phyloP scores from a whole-genome alignment of 2,329 filamentous ascomycete genomes.

The Aspergillus sp. region DNA sequence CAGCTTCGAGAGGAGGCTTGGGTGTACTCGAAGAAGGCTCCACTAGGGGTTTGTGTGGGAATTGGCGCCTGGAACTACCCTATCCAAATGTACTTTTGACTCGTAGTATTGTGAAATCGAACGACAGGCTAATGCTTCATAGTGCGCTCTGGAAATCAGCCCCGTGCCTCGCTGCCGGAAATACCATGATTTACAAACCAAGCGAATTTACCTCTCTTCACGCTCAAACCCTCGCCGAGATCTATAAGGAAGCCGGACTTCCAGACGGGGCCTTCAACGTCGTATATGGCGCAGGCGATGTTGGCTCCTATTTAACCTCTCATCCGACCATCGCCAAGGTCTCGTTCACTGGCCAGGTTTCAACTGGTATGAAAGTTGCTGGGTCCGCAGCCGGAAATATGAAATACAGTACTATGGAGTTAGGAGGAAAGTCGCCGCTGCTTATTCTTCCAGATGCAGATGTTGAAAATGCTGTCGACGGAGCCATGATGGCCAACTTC shows the following conservation, averaged over 20 bases:
- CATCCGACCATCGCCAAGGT: constrained; percentile 79
- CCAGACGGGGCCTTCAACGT: constrained; percentile 86
- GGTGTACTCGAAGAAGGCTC: constrained; percentile 79
- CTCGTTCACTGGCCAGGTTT: constrained; percentile 84
- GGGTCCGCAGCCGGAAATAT: constrained; percentile 71
- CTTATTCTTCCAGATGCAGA: constrained; percentile 79
- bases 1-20: constrained; percentile 73
- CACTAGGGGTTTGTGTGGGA: constrained; percentile 79
- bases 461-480: constrained; percentile 77
- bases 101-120: neutral
- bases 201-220: constrained; percentile 87
- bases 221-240: constrained; percentile 69
- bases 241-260: constrained; percentile 76
- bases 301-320: constrained; percentile 71
- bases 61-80: constrained; percentile 94
- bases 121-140: constrained; percentile 4
- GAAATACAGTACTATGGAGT: constrained; percentile 91
- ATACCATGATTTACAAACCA: constrained; percentile 89
- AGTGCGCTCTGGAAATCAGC: constrained; percentile 82
- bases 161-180: constrained; percentile 80
- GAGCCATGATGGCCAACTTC: constrained; percentile 92
- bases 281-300: constrained; percentile 75
- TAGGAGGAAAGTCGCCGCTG: constrained; percentile 82
- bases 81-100: constrained; percentile 65
- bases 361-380: constrained; percentile 80